Evolutionary conservation across 129 eudicot species (phyloP).

Genomic region (Flaveria bidentis): DNA sequence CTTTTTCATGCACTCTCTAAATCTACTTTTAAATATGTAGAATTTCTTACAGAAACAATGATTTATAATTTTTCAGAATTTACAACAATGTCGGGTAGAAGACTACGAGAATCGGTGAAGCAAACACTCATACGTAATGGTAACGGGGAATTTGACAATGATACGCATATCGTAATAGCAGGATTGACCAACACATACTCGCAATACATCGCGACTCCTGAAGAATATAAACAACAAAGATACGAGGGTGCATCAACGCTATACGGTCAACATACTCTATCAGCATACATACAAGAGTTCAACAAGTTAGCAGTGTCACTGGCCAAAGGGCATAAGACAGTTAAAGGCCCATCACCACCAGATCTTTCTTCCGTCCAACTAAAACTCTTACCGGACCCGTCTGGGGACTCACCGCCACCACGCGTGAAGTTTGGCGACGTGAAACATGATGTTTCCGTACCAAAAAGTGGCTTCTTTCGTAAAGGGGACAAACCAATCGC

Average conservation of each 20-base stretch:
- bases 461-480: slow-evolving; percentile 39
- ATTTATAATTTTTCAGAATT: slow-evolving; percentile 41
- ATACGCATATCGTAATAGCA: slow-evolving; percentile 58
- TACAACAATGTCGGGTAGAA: slow-evolving; percentile 77
- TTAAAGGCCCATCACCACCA: slow-evolving; percentile 44
- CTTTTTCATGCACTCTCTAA: not conserved
- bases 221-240: slow-evolving; percentile 62
- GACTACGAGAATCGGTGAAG: slow-evolving; percentile 63
- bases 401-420: slow-evolving; percentile 62
- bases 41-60: not conserved
- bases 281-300: slow-evolving; percentile 77
- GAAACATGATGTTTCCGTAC: slow-evolving; percentile 42
- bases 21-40: not conserved
- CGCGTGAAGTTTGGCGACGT: slow-evolving; percentile 60
- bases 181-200: slow-evolving; percentile 70
- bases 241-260: slow-evolving; percentile 79
- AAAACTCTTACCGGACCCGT: slow-evolving; percentile 38
- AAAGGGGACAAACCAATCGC: slow-evolving; percentile 49
- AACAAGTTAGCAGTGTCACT: slow-evolving; percentile 60
- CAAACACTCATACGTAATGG: slow-evolving; percentile 53
- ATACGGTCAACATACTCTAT: slow-evolving; percentile 66
- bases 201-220: slow-evolving; percentile 57
- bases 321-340: slow-evolving; percentile 44
- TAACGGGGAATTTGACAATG: slow-evolving; percentile 42
- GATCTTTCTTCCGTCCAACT: slow-evolving; percentile 58